Evolutionary conservation across 208 protist genomes (phyloP).

Genomic region (Acanthamoeba healyi): DNA sequence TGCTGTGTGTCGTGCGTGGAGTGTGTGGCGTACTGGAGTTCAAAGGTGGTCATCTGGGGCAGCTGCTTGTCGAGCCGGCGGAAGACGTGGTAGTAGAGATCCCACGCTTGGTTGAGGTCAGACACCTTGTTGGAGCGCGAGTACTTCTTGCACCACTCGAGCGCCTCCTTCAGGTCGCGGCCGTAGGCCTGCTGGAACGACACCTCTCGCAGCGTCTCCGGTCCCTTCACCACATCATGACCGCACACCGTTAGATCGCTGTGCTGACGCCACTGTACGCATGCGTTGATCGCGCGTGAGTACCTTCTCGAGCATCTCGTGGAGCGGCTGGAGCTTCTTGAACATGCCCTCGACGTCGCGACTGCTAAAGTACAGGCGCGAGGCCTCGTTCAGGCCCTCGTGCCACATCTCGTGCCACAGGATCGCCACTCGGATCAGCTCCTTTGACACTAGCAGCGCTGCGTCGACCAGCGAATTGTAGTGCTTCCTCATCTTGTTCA

Average conservation of each 20-base stretch:
- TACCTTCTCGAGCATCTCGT: conserved; percentile 94
- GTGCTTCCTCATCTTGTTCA: conserved; percentile 70
- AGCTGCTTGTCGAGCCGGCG: conserved; percentile 97
- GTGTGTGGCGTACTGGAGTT: conserved; percentile 91
- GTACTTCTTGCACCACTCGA: conserved; percentile 90
- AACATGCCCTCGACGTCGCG: conserved; percentile 96
- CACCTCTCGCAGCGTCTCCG: conserved; percentile 96
- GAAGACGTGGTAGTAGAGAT: conserved; percentile 97
- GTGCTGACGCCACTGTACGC: too few species aligned
- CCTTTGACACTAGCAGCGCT: conserved; percentile 95
- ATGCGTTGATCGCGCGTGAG: too few species aligned
- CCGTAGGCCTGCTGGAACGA: conserved; percentile 95
- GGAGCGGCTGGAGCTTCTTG: conserved; percentile 94
- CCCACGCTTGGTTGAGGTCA: conserved; percentile 97
- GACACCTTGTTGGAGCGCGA: conserved; percentile 89
- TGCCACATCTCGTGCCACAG: conserved; percentile 97
- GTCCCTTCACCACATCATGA: conserved; percentile 66
- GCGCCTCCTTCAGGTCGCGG: conserved; percentile 91
- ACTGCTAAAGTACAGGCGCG: conserved; percentile 95
- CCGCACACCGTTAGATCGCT: too few species aligned
- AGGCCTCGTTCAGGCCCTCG: conserved; percentile 95
- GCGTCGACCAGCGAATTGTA: conserved; percentile 90
- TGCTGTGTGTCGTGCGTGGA: not conserved
- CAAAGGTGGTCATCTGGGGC: conserved; percentile 95
- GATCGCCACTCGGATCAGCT: conserved; percentile 99